Evolutionary conservation across 805 yeast species (phyloP).

Genomic region (Candida ipomoeae): DNA sequence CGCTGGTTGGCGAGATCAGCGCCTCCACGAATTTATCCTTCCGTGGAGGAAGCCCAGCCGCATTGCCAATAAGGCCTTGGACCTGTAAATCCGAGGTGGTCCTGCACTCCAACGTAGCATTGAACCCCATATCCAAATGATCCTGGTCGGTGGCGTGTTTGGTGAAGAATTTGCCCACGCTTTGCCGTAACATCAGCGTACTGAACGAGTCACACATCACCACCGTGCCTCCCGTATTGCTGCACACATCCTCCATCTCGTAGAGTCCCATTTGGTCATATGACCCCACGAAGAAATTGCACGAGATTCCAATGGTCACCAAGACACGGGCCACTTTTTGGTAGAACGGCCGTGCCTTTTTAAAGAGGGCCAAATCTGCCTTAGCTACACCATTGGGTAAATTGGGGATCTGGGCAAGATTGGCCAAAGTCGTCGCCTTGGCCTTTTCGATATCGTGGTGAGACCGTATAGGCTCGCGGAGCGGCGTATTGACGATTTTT

Average conservation of each 20-base stretch:
- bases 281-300: conserved; percentile 59
- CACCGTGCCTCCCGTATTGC: conserved; percentile 59
- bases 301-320: conserved; percentile 48
- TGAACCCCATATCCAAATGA: conserved; percentile 49
- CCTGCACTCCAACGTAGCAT: conserved; percentile 57
- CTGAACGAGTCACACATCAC: conserved; percentile 63
- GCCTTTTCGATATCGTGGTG: conserved; percentile 57
- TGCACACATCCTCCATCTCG: conserved; percentile 59
- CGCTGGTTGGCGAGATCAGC: conserved; percentile 28
- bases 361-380: conserved; percentile 28
- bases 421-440: conserved; percentile 23
- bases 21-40: conserved; percentile 23
- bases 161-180: conserved; percentile 50
- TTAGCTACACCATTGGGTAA: conserved; percentile 28
- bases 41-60: conserved; percentile 39
- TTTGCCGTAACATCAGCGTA: conserved; percentile 65
- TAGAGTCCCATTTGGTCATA: conserved; percentile 66
- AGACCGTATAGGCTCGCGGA: conserved; percentile 63
- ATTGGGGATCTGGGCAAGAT: conserved; percentile 25
- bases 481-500: conserved; percentile 47
- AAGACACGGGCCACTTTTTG: conserved; percentile 44
- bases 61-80: conserved; percentile 63
- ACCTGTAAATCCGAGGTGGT: conserved; percentile 47
- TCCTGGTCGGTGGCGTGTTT: conserved; percentile 27
- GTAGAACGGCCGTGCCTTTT: conserved; percentile 44